Percentiles rank a stretch among this genome's conserved stretches.
Conservation (phyloP, 1,284 basidiomycete genomes). For the Rhodotorula sp. region DNA sequence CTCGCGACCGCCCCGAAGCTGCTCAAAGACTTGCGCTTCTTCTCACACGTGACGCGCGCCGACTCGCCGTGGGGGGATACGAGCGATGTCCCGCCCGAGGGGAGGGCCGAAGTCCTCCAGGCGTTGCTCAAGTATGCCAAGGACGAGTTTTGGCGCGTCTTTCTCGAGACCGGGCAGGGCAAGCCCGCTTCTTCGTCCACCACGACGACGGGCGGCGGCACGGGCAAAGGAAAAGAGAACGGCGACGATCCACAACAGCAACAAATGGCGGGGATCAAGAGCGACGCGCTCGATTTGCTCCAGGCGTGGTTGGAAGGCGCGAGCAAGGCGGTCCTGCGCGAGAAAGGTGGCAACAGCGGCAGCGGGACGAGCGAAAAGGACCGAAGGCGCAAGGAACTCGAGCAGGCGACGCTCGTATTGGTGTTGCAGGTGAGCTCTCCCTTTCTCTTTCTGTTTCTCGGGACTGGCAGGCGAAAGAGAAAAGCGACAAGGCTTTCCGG, state of each 20-base stretch:
- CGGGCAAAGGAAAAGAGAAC: conserved; percentile 12
- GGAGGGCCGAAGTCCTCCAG: conserved; percentile 16
- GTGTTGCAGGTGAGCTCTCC: conserved; percentile 22
- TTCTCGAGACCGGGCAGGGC: conserved; percentile 6
- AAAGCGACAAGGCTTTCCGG: not conserved
- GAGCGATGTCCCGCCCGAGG: conserved; percentile 33
- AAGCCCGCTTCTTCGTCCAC: no score
- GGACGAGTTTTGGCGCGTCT: conserved; percentile 24
- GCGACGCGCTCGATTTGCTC: conserved; percentile 13
- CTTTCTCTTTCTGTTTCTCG: not conserved
- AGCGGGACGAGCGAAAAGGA: conserved; percentile 3
- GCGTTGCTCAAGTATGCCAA: conserved; percentile 4
- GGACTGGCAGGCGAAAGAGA: no score
- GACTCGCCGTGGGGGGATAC: conserved; percentile 27
- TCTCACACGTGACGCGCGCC: conserved; percentile 1
- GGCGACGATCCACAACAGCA: not conserved
- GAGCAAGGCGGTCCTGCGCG: not conserved
- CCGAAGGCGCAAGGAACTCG: conserved; percentile 11
- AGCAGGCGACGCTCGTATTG: conserved; percentile 12
- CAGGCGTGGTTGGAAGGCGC: conserved; percentile 26
- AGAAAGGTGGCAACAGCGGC: not conserved
- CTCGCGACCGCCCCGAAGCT: conserved; percentile 18
- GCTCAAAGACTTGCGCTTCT: conserved; percentile 9
- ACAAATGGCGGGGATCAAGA: not conserved
- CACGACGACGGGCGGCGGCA: not conserved